Base-by-base conservation (phyloP, 148 eudicot genomes). In the Cornus controversa region DNA sequence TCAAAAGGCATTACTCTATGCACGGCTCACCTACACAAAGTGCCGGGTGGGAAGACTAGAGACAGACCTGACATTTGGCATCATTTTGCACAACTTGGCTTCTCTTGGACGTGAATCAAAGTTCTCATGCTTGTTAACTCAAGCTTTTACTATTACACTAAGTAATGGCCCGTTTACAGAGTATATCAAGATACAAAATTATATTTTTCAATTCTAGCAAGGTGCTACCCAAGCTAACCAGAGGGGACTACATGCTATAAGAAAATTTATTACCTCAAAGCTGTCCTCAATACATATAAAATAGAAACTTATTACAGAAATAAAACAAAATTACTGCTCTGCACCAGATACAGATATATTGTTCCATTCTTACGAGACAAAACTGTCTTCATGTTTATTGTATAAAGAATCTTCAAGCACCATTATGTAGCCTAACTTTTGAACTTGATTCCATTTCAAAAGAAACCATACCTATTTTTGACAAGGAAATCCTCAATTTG, bases 401-500 rank as follows among this genome's bases (percentile, higher is more conserved):
- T 40, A 47, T 24, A 24, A 26, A 47, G 24, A 67, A 11, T 16
- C 54, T 23, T 47, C 3, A 26, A 50, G 15, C 25, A 64, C 15
- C 60, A 65, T 23, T 42, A 6, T 6, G 42, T 42, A 62, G 14
- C 62, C 27, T 0, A 60, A 22, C 23, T 18, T 60, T 60, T 60
- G 22, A 5, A 60, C 25, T 22, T 18, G 53, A 27, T 23, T 64
- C 63, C 40, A 65, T 28, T n/a, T 50, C 62, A 23, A 47, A 62
- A 75, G 54, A 31, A 70, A 34, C 5, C 83, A 29, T 83, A 93
- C 99, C 99, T 91, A 81, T 89, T 96, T 83, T 91, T 90, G 20
- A 87, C 77, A 42, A 96, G 85, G 80, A 91, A 96, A 82, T 90
- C 91, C 84, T 87, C 93, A 29, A 93, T 86, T 81, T 93, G 98